Base-by-base conservation (phyloP, 2,329 filamentous ascomycete genomes). In the Diaporthe caulivora region DNA sequence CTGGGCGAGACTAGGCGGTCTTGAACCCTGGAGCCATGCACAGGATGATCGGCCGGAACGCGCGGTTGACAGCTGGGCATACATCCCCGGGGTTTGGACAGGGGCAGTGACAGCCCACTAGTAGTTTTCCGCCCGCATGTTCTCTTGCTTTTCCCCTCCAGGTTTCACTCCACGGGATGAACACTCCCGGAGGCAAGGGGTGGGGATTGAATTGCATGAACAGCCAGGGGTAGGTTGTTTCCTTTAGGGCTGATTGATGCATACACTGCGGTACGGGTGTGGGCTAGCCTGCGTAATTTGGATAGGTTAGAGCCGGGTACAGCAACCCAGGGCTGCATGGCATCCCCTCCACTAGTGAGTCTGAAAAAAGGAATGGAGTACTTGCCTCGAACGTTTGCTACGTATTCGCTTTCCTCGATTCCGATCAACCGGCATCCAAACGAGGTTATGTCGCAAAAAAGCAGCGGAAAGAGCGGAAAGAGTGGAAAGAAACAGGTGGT, bases 191-290 rank as follows among this genome's bases (percentile, higher is more conserved):
- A n/a, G n/a, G 42, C 40, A 29, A 44, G 44, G 34, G 31, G 40
- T 5, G 37, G 37, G 37, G 11, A 40, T 40, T 13, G 37, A 40
- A 40, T 2, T 40, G 37, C 37, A 40, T 40, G 37, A 40, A 40
- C 37, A 2, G 7, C 37, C 37, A 13, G 37, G 37, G 37, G 6
- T n/a, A n/a, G 37, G 37, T 26, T 57, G 37, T 24, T 49, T 47
- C 53, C 34, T 70, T 47, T 70, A 57, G 29, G 67, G 67, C 67
- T 70, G 67, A 55, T 26, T 3, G 17, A 34, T 21, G n/a, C 47
- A 34, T 21, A 31, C n/a, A 49, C 53, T 55, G 53, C 13, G 18
- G 10, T 37, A 47, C 9, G 42, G 37, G 37, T 40, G 37, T 21
- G 51, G 31, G 51, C 47, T 26, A 70, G 51, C 51, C 51, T 70